Base-by-base conservation (phyloP, 1,284 basidiomycete genomes). In the Ustilago trichophora region DNA sequence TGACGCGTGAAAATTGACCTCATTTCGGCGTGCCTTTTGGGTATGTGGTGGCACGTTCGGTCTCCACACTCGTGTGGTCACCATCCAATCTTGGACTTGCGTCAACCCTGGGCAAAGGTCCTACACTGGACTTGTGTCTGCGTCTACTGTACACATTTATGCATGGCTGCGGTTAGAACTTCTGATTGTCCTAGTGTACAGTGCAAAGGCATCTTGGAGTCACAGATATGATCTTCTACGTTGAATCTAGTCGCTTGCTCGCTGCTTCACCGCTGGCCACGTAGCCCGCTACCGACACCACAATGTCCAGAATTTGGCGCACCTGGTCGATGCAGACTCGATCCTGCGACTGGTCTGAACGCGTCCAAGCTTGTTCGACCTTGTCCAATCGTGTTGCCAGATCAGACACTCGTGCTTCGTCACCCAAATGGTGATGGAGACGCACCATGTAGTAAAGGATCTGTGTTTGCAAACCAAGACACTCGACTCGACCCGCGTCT, bases 371-470 rank as follows among this genome's bases (percentile, higher is more conserved):
- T 12, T 42, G 13, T 22, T 72, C 70, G 15, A 52, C 35, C 15
- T 35, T 22, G 7, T 46, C 36, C 21, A 55, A 33, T 15, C 54
- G 58, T 24, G 24, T 33, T 5, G 52, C 27, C 13, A 45, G 19
- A 9, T 18, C 29, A 4, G 44, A 36, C 26, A 26, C 22, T 12
- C 45, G 19, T 15, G 19, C 29, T 10, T 32, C 32, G 26, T 55
- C 34, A 19, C 48, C 70, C 25, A 60, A 7, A 36, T 68, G 60
- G 24, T 72, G 70, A 22, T 59, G 33, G 4, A 72, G 55, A 9
- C 70, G 55, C 18, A 55, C 25, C 46, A 57, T 48, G 48, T 60
- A 69, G 50, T 72, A 72, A n/a, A 72, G 65, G n/a, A 72, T 63
- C 36, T 53, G 58, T 19, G 51, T 60, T n/a, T 55, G 62, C 5